These are phyloP conservation scores for Pichia cabralensis DNA, from an alignment of 805 yeast species.

Conservation along the genomic window DNA sequence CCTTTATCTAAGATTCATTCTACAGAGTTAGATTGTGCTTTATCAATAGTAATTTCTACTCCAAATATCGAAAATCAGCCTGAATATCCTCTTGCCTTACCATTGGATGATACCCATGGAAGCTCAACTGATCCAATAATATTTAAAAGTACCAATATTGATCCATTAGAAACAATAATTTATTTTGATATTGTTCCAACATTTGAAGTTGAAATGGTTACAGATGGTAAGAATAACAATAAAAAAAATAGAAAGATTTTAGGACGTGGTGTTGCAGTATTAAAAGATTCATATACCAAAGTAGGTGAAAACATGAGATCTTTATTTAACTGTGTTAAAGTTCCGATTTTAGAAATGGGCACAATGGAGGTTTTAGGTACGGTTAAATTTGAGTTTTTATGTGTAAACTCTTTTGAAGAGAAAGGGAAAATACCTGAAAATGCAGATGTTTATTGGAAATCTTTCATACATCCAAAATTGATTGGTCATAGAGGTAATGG, in stretches of 20 bases:
- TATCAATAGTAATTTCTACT: slow-evolving; percentile 58
- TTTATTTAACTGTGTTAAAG: slow-evolving; percentile 50
- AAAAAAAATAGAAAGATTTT: slow-evolving; percentile 32
- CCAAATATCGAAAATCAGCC: slow-evolving; percentile 38
- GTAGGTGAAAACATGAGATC: slow-evolving; percentile 64
- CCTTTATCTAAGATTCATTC: slow-evolving; percentile 65
- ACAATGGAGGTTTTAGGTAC: slow-evolving; percentile 70
- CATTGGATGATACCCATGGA: slow-evolving; percentile 68
- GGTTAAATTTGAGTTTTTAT: slow-evolving; percentile 62
- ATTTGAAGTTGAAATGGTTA: slow-evolving; percentile 37
- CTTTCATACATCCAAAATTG: slow-evolving; percentile 76
- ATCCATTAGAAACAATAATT: slow-evolving; percentile 44
- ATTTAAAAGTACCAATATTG: slow-evolving; percentile 44
- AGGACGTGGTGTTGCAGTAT: slow-evolving; percentile 77
- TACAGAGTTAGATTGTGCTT: slow-evolving; percentile 84
- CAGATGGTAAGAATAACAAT: slow-evolving; percentile 5
- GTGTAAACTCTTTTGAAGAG: slow-evolving; percentile 66
- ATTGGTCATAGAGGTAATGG: slow-evolving; percentile 96
- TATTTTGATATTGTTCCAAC: slow-evolving; percentile 88
- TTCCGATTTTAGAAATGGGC: slow-evolving; percentile 68
- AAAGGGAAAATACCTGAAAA: slow-evolving; percentile 53
- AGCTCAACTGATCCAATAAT: slow-evolving; percentile 65
- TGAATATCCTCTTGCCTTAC: slow-evolving; percentile 56
- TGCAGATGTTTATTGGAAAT: slow-evolving; percentile 84
- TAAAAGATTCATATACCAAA: slow-evolving; percentile 49